Percentiles rank a stretch among this genome's conserved stretches.
Evolutionary conservation across 768 basidiomycete species (phyloP).

Genomic region (Amanita pallidorosea): DNA sequence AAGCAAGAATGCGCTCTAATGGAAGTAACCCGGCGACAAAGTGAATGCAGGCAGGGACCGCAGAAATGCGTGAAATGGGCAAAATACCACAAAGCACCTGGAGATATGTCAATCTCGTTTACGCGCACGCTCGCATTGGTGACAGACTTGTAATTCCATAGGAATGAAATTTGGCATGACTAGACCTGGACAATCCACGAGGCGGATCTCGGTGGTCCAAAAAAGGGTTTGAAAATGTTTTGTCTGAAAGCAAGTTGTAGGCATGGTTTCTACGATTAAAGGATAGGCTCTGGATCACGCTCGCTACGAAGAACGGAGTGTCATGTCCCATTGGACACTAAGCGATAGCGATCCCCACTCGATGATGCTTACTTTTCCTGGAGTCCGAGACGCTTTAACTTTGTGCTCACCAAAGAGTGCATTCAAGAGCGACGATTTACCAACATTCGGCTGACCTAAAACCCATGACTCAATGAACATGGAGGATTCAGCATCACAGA

Average conservation of each 20-base stretch:
- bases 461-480: background rate
- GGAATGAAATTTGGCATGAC: slow-evolving; percentile 80
- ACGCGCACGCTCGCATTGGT: slow-evolving; percentile 1
- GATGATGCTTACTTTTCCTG: slow-evolving; percentile 58
- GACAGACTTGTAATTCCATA: slow-evolving; percentile 68
- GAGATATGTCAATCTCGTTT: slow-evolving; percentile 3
- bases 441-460: slow-evolving; percentile 88
- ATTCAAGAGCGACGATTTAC: slow-evolving; percentile 88
- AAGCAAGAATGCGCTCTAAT: slow-evolving; percentile 57
- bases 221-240: slow-evolving; percentile 95
- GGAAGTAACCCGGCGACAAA: slow-evolving; percentile 60
- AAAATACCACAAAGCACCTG: slow-evolving; percentile 63
- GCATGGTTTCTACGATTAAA: background rate
- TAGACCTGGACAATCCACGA: slow-evolving; percentile 93
- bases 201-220: slow-evolving; percentile 75
- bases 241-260: slow-evolving; percentile 37
- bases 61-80: slow-evolving; percentile 75
- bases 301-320: too few species aligned
- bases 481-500: slow-evolving; percentile 12
- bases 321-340: too few species aligned
- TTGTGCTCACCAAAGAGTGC: slow-evolving; percentile 74
- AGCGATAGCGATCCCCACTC: too few species aligned
- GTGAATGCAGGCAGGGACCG: slow-evolving; percentile 76
- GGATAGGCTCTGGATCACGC: too few species aligned
- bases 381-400: slow-evolving; percentile 77